These are phyloP conservation scores for Geotrichum armillariae DNA, from an alignment of 1,139 yeast genomes.

Conservation along the genomic window DNA sequence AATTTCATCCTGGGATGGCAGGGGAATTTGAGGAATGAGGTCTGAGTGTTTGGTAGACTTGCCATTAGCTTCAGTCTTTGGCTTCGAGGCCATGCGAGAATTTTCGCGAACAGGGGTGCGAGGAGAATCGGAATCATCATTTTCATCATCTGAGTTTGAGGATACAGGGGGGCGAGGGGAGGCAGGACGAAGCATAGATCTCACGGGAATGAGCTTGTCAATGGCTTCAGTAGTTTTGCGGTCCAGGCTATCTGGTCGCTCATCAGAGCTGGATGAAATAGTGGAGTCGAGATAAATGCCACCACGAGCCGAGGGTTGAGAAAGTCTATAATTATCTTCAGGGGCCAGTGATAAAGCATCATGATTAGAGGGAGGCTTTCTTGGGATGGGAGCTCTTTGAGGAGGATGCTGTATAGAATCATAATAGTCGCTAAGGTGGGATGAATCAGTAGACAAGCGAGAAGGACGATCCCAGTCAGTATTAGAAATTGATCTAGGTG, in stretches of 20 bases:
- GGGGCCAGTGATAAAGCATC: slow-evolving; percentile 8
- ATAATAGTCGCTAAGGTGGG: slow-evolving; percentile 14
- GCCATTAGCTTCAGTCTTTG: too few species aligned
- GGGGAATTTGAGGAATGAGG: too few species aligned
- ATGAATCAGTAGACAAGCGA: slow-evolving; percentile 15
- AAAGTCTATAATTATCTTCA: slow-evolving; percentile 9
- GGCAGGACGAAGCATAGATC: too few species aligned
- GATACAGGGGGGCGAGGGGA: too few species aligned
- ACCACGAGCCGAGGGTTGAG: slow-evolving; percentile 20
- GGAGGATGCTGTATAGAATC: slow-evolving; percentile 10
- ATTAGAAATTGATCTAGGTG: too few species aligned
- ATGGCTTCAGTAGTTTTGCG: background rate
- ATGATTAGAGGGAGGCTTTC: slow-evolving; percentile 8
- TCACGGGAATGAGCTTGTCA: too few species aligned
- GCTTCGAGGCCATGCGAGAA: too few species aligned
- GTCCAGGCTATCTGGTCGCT: slow-evolving; percentile 11
- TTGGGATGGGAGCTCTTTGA: slow-evolving; percentile 2
- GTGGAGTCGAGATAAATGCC: slow-evolving; percentile 20
- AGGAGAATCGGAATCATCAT: too few species aligned
- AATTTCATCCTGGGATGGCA: too few species aligned
- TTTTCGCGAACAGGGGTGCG: too few species aligned
- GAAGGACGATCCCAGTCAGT: slow-evolving; percentile 13
- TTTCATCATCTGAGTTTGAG: too few species aligned
- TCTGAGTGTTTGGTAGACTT: too few species aligned
- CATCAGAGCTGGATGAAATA: slow-evolving; percentile 11